phyloP scores from a whole-genome alignment of 345 rosid species.

The Luvunga scandens region DNA sequence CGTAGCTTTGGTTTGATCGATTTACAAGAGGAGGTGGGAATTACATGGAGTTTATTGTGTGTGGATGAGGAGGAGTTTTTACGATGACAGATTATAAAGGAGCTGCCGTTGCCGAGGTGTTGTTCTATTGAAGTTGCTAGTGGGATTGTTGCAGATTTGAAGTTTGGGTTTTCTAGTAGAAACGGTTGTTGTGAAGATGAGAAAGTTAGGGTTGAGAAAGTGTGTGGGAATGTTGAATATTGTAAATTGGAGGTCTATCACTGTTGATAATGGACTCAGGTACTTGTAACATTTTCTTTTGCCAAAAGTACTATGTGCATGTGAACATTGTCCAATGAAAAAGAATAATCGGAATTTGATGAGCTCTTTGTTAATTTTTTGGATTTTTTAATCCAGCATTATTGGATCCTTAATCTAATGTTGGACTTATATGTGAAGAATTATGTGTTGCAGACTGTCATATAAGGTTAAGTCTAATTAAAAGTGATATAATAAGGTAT shows the following conservation, averaged over 20 bases:
- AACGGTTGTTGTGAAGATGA: background rate
- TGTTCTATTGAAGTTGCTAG: constrained; percentile 26
- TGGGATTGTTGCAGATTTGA: constrained; percentile 45
- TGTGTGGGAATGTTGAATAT: constrained; percentile 37
- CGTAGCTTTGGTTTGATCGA: background rate
- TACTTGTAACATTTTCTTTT: constrained; percentile 51
- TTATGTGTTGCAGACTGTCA: too few species aligned
- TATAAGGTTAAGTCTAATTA: too few species aligned
- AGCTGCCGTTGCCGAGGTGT: constrained; percentile 42
- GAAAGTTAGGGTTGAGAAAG: constrained; percentile 23
- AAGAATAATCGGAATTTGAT: too few species aligned
- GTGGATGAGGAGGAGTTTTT: constrained; percentile 39
- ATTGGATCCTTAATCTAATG: too few species aligned
- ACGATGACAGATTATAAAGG: constrained; percentile 44
- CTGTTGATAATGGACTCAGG: constrained; percentile 43
- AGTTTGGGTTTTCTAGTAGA: constrained; percentile 18
- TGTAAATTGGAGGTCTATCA: constrained; percentile 45
- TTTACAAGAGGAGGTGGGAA: constrained; percentile 9
- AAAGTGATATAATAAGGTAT: too few species aligned
- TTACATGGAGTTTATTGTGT: constrained; percentile 42
- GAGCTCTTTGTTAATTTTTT: too few species aligned
- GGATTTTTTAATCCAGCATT: too few species aligned
- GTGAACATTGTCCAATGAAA: background rate
- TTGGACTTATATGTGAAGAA: too few species aligned
- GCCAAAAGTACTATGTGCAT: background rate